A percentile compares a stretch with the other conserved stretches of the same genome.
Conservation (phyloP, 306 rosid genomes). For the Vigna radiata region DNA sequence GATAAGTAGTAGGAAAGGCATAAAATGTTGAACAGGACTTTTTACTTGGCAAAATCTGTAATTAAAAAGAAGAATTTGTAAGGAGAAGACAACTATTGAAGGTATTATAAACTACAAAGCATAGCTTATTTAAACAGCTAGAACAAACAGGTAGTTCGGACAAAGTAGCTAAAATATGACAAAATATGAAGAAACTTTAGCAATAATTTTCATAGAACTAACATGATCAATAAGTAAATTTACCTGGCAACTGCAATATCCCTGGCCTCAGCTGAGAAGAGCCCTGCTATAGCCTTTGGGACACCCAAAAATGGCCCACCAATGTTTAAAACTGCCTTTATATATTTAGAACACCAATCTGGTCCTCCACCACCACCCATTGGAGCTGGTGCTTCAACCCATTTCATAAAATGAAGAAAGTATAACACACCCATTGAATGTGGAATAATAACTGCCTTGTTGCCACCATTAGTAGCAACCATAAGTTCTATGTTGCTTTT, state of each 20-base stretch:
- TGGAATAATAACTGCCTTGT: slow-evolving; percentile 84
- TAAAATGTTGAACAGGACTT: slow-evolving; percentile 8
- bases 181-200: neutral
- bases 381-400: slow-evolving; percentile 94
- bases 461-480: slow-evolving; percentile 81
- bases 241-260: slow-evolving; percentile 90
- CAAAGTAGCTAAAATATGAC: neutral
- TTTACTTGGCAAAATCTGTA: slow-evolving; percentile 28
- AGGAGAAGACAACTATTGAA: slow-evolving; percentile 20
- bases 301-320: slow-evolving; percentile 93
- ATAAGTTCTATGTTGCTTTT: slow-evolving; percentile 86
- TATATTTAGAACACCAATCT: slow-evolving; percentile 84
- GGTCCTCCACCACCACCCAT: slow-evolving; percentile 93
- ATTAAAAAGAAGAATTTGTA: neutral
- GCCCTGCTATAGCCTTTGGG: slow-evolving; percentile 86
- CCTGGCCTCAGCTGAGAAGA: slow-evolving; percentile 86
- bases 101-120: neutral
- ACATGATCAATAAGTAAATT: slow-evolving; percentile 5
- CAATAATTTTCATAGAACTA: neutral
- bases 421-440: slow-evolving; percentile 90
- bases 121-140: neutral
- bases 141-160: neutral
- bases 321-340: slow-evolving; percentile 78
- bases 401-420: slow-evolving; percentile 90
- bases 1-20: slow-evolving; percentile 20